Percentiles rank a stretch among this genome's conserved stretches.
Conservation (phyloP, 2,329 filamentous ascomycete species). For the Bipolaris gigantea region DNA sequence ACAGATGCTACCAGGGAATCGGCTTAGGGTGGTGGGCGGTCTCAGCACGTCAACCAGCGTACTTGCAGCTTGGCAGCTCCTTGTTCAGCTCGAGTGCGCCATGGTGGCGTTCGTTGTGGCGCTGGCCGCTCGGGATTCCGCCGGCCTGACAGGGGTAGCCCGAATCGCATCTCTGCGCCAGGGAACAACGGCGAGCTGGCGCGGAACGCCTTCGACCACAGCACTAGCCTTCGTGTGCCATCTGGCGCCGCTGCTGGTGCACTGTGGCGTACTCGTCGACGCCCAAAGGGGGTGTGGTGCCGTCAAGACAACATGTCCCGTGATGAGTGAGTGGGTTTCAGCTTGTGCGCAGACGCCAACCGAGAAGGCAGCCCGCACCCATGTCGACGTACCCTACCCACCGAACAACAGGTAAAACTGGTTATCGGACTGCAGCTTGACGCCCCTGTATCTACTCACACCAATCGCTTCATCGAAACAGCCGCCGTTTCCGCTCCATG, state of each 20-base stretch:
- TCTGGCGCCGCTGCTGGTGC: conserved; percentile 5
- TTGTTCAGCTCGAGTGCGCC: conserved; percentile 38
- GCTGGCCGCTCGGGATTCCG: conserved; percentile 16
- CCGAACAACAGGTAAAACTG: conserved; percentile 9
- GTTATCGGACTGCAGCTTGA: background rate
- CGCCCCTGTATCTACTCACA: background rate
- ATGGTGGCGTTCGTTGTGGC: conserved; percentile 39
- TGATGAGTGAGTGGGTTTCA: conserved; percentile 13
- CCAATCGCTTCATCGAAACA: background rate
- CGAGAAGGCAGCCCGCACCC: conserved; percentile 12
- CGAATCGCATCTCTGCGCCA: conserved; percentile 23
- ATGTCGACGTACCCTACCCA: background rate
- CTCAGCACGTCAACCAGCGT: conserved; percentile 29
- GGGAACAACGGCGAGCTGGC: conserved; percentile 24
- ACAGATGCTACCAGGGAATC: conserved; percentile 35
- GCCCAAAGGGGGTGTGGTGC: conserved; percentile 3
- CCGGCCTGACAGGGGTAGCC: conserved; percentile 17
- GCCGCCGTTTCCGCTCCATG: conserved; percentile 11
- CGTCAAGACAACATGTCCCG: conserved; percentile 1
- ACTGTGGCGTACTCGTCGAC: conserved; percentile 9
- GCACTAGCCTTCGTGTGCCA: conserved; percentile 10
- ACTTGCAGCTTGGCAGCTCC: conserved; percentile 25
- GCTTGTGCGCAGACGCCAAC: conserved; percentile 24
- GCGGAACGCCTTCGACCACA: conserved; percentile 13
- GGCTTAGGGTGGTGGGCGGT: conserved; percentile 27